Base-by-base conservation (phyloP, 345 rosid species). In the Citrus sp. region DNA sequence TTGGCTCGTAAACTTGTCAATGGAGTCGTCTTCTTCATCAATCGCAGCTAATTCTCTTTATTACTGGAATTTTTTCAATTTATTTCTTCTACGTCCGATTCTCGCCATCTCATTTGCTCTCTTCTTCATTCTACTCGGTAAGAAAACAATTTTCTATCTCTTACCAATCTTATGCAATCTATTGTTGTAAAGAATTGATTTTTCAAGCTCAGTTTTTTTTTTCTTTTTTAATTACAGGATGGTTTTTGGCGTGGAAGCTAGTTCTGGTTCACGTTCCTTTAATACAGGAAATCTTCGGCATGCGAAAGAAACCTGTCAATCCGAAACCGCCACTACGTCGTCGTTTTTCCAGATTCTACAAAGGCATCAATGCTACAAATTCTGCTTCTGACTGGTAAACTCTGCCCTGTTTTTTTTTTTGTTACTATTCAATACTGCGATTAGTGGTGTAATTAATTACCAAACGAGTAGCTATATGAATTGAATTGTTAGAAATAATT, bases 161-260 rank as follows among this genome's bases (percentile, higher is more conserved):
- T 46, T 56, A 19, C 35, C 4, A 6, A 46, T 46, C 51, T 13
- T 13, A 46, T 46, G 51, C 14, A 46, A 46, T 46, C 51, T 12
- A 13, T 46, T 46, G 5, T 46, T 13, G 51, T 21, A 4, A 13
- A 12, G 25, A 68, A 24, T 10, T 1, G 2, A 6, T 6, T 25
- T 72, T 55, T 6, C 40, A 28, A 28, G 35, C 66, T 59, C 13
- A n/a, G 9, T 68, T 2, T 30, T 30, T 49, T 46, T 12, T 27
- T 6, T 62, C 18, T 30, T 16, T 24, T 14, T 32, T 32, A 32
- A 4, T 34, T 27, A 0, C 62, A 93, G 99, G 99, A 51, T 95
- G 97, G 99, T 72, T 78, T 75, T 76, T 93, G 85, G 97, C 98
- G 25, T 95, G 98, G 97, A 93, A 93, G 88, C 84, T 93, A 21